Conservation (phyloP, 1,139 yeast species). For the Scheffersomyces insectosa region DNA sequence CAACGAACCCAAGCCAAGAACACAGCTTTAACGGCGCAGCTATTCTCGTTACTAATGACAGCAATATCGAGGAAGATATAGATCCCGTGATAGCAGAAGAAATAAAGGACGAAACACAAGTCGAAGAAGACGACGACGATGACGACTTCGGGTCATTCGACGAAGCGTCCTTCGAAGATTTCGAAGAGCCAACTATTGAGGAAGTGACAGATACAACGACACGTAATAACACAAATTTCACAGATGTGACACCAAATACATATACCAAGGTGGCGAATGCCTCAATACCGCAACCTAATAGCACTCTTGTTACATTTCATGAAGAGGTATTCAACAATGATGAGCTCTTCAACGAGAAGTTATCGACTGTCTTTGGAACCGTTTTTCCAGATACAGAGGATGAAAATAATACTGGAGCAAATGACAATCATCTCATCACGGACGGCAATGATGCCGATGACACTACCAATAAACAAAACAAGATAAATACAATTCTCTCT, state of each 20-base stretch:
- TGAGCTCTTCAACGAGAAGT: slow-evolving; percentile 12
- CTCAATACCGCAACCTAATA: too few relatives aligned
- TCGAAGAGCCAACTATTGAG: slow-evolving; percentile 13
- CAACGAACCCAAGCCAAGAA: too few relatives aligned
- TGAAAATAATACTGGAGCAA: too few relatives aligned
- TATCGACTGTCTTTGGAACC: slow-evolving; percentile 21
- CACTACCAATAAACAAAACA: background rate
- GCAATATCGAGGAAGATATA: background rate
- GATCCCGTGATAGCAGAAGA: background rate
- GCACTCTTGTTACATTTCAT: slow-evolving; percentile 6
- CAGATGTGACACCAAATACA: background rate
- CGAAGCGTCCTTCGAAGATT: slow-evolving; percentile 42
- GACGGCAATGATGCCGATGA: too few relatives aligned
- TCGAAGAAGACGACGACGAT: slow-evolving; percentile 10
- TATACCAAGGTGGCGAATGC: too few relatives aligned
- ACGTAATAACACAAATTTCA: background rate
- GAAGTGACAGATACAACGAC: slow-evolving; percentile 1
- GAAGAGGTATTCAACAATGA: slow-evolving; percentile 16
- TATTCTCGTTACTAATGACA: too few relatives aligned
- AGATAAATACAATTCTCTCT: slow-evolving; percentile 16
- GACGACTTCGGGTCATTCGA: slow-evolving; percentile 35
- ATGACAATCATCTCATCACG: too few relatives aligned
- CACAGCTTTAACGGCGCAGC: too few relatives aligned
- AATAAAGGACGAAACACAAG: background rate
- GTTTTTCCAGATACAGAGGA: slow-evolving; percentile 17